These are phyloP conservation scores for Jamesozyma piceae DNA, from an alignment of 805 yeast species.

Conservation along the genomic window DNA sequence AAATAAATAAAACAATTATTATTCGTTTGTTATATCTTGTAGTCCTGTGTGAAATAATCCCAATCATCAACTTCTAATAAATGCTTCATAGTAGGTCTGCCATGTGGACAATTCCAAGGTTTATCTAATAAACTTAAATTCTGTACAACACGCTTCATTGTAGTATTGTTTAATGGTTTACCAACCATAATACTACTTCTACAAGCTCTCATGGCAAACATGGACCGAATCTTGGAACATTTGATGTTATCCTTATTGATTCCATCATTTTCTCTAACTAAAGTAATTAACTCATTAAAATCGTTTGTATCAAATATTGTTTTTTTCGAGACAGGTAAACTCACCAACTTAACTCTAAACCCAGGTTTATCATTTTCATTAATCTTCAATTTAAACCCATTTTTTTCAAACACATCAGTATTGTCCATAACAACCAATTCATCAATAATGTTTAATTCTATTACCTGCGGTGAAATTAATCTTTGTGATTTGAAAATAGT, in stretches of 20 bases:
- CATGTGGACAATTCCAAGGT: constrained; percentile 98
- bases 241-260: constrained; percentile 31
- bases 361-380: constrained; percentile 50
- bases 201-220: constrained; percentile 95
- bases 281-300: constrained; percentile 66
- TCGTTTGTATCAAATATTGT: constrained; percentile 56
- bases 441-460: constrained; percentile 71
- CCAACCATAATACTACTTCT: constrained; percentile 93
- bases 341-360: constrained; percentile 40
- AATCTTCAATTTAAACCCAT: constrained; percentile 63
- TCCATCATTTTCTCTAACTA: constrained; percentile 50
- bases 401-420: constrained; percentile 45
- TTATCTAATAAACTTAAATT: constrained; percentile 66
- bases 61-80: constrained; percentile 50
- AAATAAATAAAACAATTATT: neutral
- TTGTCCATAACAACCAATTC: constrained; percentile 63
- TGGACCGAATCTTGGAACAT: constrained; percentile 69
- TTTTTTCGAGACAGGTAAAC: constrained; percentile 68
- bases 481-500: constrained; percentile 60
- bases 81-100: constrained; percentile 94
- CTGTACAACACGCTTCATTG: constrained; percentile 62
- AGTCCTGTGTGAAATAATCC: constrained; percentile 38
- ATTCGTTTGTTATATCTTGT: constrained; percentile 21
- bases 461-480: constrained; percentile 45
- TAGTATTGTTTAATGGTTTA: constrained; percentile 42